Percentiles rank a stretch among this genome's conserved stretches.
phyloP scores from a whole-genome alignment of 2,329 filamentous ascomycete genomes.

The Colletotrichum endophyticum region DNA sequence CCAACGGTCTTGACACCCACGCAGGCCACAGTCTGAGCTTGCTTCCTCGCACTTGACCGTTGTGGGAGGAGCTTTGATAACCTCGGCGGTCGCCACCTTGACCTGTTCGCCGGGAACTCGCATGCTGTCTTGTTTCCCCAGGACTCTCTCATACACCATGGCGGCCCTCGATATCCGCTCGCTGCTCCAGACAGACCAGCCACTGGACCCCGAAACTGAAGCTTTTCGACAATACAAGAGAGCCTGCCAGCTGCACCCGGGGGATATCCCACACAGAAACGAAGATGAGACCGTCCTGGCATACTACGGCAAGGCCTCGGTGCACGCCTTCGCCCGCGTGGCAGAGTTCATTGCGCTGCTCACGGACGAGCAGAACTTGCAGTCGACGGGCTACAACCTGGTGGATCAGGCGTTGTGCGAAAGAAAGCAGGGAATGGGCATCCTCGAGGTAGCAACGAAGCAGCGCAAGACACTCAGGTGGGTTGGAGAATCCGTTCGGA shows the following conservation, averaged over 20 bases:
- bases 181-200: conserved; percentile 2
- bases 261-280: background rate
- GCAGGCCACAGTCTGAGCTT: background rate
- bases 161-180: conserved; percentile 1
- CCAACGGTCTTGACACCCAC: background rate
- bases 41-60: background rate
- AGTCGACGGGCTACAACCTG: conserved; percentile 9
- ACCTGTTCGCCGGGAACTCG: background rate
- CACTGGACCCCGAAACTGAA: background rate
- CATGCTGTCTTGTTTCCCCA: background rate
- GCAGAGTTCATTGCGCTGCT: background rate
- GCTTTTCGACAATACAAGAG: background rate
- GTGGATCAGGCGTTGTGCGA: conserved; percentile 6
- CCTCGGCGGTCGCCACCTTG: background rate
- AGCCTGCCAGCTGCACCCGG: background rate
- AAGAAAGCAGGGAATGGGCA: conserved; percentile 4
- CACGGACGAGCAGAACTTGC: background rate
- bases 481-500: background rate
- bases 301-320: background rate
- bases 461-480: conserved; percentile 10
- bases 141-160: background rate
- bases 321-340: background rate
- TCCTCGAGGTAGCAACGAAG: conserved; percentile 5
- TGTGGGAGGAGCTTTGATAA: background rate
- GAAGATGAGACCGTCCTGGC: background rate